Evolutionary conservation across 768 basidiomycete genomes (phyloP).

Genomic region (Macrolepiota dolichaula): DNA sequence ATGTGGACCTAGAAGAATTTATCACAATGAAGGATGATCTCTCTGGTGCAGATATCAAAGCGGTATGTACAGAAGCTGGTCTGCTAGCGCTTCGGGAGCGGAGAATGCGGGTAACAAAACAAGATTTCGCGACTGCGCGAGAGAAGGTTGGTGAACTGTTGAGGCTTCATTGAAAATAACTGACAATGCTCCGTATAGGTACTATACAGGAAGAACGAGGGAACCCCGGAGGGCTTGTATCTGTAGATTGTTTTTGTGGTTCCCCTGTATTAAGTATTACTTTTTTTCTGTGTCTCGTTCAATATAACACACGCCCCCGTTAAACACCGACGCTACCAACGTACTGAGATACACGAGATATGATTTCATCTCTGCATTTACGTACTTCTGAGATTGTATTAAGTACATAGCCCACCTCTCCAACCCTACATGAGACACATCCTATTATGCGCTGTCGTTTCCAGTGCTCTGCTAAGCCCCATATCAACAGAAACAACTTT

Average conservation of each 20-base stretch:
- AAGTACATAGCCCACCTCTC: background rate
- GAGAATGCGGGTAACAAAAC: constrained; percentile 90
- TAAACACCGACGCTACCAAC: too few species aligned
- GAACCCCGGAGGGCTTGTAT: constrained; percentile 22
- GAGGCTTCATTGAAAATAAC: constrained; percentile 7
- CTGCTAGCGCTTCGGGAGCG: constrained; percentile 90
- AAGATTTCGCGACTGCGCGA: constrained; percentile 84
- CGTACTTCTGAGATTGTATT: background rate
- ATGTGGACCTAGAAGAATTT: constrained; percentile 95
- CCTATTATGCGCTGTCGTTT: too few species aligned
- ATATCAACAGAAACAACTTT: too few species aligned
- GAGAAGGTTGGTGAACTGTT: constrained; percentile 67
- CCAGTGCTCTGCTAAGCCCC: too few species aligned
- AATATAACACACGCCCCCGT: background rate
- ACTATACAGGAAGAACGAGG: constrained; percentile 96
- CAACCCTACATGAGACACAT: background rate
- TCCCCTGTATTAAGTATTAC: background rate
- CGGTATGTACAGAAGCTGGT: constrained; percentile 98
- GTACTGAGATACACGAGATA: too few species aligned
- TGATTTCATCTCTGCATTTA: too few species aligned
- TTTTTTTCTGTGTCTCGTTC: background rate
- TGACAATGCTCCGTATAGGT: constrained; percentile 40
- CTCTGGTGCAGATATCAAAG: constrained; percentile 98
- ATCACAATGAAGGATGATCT: constrained; percentile 95
- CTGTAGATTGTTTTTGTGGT: background rate